A percentile compares a stretch with the other conserved stretches of the same genome.
Conservation (phyloP, 306 rosid species). For the Neltuma alba region DNA sequence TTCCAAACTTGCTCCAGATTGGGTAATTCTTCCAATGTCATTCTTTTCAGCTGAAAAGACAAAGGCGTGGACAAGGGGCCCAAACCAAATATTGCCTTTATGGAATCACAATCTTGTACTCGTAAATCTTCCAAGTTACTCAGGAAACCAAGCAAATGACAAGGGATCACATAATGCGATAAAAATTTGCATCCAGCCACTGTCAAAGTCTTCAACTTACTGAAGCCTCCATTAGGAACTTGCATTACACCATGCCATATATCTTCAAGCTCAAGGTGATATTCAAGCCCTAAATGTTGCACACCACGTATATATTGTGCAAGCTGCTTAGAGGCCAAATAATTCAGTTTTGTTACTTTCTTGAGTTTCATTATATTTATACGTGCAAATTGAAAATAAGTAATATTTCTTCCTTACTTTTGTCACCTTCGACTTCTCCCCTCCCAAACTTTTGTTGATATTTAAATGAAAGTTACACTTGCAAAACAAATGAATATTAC, state of each 20-base stretch:
- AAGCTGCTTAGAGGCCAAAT: not conserved
- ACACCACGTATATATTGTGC: not conserved
- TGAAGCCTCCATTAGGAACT: not conserved
- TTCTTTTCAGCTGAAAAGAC: not conserved
- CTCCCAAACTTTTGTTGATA: no score
- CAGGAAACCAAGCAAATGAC: not conserved
- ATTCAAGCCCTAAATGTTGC: not conserved
- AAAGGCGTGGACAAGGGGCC: not conserved
- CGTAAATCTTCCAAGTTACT: not conserved
- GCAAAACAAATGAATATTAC: no score
- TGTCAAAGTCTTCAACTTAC: not conserved
- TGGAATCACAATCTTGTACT: not conserved
- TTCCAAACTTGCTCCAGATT: slow-evolving; percentile 14
- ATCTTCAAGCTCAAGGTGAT: not conserved
- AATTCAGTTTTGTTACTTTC: no score
- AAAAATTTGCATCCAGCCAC: not conserved
- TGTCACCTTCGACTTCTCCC: no score
- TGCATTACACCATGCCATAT: not conserved
- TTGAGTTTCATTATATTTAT: no score
- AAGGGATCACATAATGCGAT: not conserved
- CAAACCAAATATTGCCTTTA: not conserved
- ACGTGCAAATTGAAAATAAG: no score
- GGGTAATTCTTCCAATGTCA: not conserved
- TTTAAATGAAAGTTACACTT: no score
- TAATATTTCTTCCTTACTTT: no score